Evolutionary conservation across 2,329 filamentous ascomycete genomes (phyloP).

Genomic region (Phialophora expanda): DNA sequence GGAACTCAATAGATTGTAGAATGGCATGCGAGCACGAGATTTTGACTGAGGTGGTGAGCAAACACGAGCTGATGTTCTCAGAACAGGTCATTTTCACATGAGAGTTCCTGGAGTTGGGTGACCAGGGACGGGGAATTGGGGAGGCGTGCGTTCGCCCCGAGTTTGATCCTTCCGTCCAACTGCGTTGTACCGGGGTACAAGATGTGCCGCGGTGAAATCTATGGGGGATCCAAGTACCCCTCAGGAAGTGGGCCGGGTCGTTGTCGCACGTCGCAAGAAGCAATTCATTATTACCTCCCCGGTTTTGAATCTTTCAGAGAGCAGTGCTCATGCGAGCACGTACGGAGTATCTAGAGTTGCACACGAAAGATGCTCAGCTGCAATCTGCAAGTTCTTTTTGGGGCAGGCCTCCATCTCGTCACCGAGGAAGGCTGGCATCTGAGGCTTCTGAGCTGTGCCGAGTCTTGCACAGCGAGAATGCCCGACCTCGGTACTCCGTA

Average conservation of each 20-base stretch:
- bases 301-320: neutral
- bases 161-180: neutral
- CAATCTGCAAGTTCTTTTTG: neutral
- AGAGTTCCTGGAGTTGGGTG: neutral
- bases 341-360: neutral
- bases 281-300: constrained; percentile 5
- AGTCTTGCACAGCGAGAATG: neutral
- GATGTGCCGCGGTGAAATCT: constrained; percentile 20
- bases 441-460: neutral
- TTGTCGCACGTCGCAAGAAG: constrained; percentile 16
- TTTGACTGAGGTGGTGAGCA: neutral
- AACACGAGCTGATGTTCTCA: neutral
- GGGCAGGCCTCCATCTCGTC: neutral
- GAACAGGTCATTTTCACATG: neutral
- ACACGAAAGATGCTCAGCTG: neutral
- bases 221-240: constrained; percentile 13
- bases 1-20: neutral
- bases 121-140: neutral
- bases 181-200: constrained; percentile 12
- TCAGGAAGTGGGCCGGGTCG: neutral
- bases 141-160: neutral
- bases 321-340: constrained; percentile 14
- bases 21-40: neutral
- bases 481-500: constrained; percentile 7
- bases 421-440: neutral